phyloP scores from a whole-genome alignment of 23 red algal genomes.

The Pyropia yezoensis region DNA sequence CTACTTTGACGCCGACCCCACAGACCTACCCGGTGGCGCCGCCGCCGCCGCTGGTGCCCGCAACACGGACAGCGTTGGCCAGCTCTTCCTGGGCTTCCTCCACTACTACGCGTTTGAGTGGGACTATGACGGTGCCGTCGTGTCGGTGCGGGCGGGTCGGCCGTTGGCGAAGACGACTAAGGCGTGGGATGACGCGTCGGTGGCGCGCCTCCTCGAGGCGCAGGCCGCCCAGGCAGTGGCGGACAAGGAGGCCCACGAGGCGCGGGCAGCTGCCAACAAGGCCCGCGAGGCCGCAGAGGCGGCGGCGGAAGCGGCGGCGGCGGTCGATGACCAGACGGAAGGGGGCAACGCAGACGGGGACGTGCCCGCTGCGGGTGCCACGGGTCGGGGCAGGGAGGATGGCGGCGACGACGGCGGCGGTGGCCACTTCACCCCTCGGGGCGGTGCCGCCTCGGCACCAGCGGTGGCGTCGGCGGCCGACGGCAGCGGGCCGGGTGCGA shows the following conservation, averaged over 20 bases:
- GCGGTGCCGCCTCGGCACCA: no score
- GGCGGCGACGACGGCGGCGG: no score
- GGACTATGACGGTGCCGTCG: constrained; percentile 53
- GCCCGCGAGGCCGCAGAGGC: not conserved
- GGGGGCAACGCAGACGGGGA: no score
- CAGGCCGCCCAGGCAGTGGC: not conserved
- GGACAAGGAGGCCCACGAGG: constrained; percentile 5
- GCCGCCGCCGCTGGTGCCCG: not conserved
- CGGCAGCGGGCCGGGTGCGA: not conserved
- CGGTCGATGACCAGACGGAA: no score
- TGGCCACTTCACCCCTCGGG: no score
- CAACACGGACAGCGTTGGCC: constrained; percentile 39
- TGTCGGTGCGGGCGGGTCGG: constrained; percentile 45
- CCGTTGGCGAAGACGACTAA: constrained; percentile 9
- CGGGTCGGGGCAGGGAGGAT: no score
- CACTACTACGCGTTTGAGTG: constrained; percentile 69
- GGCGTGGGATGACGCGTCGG: constrained; percentile 12
- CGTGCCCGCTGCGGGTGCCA: no score
- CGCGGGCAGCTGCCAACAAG: constrained; percentile 3
- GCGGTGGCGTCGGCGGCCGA: not conserved
- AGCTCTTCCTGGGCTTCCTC: constrained; percentile 85
- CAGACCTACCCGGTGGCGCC: not conserved
- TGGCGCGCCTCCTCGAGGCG: not conserved
- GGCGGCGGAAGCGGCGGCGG: no score
- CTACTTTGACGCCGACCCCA: constrained; percentile 57